Conservation (phyloP, 2,329 filamentous ascomycete genomes). For the Coleophoma crateriformis region DNA sequence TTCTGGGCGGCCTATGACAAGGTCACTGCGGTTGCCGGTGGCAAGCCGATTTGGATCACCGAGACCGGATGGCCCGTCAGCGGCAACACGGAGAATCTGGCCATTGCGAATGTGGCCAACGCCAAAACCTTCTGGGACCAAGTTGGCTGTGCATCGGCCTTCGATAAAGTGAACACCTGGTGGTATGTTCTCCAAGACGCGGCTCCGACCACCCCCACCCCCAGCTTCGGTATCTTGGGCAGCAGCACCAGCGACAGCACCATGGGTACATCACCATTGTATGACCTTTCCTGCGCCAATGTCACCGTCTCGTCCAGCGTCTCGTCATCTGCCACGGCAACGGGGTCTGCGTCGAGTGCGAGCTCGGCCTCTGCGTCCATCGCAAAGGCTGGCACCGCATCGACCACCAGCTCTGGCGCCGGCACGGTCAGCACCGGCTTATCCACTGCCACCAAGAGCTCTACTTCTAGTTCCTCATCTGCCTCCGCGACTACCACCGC, state of each 20-base stretch:
- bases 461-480: too few relatives aligned
- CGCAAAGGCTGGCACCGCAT: too few relatives aligned
- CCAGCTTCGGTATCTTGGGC: slow-evolving; percentile 67
- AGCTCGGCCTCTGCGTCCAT: too few relatives aligned
- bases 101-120: slow-evolving; percentile 58
- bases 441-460: too few relatives aligned
- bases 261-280: too few relatives aligned
- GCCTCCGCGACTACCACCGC: too few relatives aligned
- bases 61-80: slow-evolving; percentile 84
- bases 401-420: too few relatives aligned
- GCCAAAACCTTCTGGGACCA: slow-evolving; percentile 75
- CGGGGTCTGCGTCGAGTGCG: background rate
- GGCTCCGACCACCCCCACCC: slow-evolving; percentile 52
- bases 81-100: slow-evolving; percentile 57
- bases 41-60: slow-evolving; percentile 78
- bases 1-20: slow-evolving; percentile 63
- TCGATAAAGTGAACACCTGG: slow-evolving; percentile 62
- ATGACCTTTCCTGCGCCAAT: too few relatives aligned
- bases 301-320: too few relatives aligned
- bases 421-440: too few relatives aligned
- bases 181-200: slow-evolving; percentile 75
- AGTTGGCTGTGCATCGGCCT: slow-evolving; percentile 64
- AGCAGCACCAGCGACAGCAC: slow-evolving; percentile 39
- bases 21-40: slow-evolving; percentile 46
- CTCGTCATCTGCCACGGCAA: background rate